These are phyloP conservation scores for Penicillium sp. DNA, from an alignment of 2,329 filamentous ascomycete species.

Conservation along the genomic window DNA sequence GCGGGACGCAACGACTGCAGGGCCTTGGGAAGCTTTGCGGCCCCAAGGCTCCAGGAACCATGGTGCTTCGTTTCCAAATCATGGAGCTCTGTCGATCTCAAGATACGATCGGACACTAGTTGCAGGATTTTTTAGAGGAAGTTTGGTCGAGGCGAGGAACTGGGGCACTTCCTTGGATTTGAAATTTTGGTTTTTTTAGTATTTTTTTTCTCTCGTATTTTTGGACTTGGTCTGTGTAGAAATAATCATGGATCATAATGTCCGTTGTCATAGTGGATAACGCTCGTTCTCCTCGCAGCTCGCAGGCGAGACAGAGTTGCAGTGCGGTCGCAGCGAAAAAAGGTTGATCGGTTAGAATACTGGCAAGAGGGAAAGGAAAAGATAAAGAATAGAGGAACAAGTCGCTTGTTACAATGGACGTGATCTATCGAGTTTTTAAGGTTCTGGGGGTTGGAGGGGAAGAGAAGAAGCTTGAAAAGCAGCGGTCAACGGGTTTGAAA, in stretches of 20 bases:
- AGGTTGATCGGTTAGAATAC: not conserved
- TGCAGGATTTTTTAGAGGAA: too few species aligned
- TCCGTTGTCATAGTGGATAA: conserved; percentile 3
- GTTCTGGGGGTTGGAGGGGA: not conserved
- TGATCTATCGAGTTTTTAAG: not conserved
- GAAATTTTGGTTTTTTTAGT: too few species aligned
- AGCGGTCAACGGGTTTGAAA: not conserved
- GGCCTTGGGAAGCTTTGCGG: conserved; percentile 6
- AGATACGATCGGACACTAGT: not conserved
- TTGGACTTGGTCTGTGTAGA: not conserved
- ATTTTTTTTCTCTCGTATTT: not conserved
- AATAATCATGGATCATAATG: not conserved
- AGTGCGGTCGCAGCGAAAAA: not conserved
- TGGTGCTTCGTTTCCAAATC: conserved; percentile 5
- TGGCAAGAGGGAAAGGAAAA: not conserved
- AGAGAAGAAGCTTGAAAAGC: not conserved
- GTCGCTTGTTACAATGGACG: not conserved
- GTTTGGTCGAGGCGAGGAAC: not conserved
- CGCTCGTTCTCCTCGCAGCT: conserved; percentile 7
- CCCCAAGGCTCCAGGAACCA: conserved; percentile 5
- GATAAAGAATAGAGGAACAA: not conserved
- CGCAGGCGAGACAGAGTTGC: conserved; percentile 14
- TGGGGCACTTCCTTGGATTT: not conserved
- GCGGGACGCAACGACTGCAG: not conserved
- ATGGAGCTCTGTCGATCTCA: conserved; percentile 9